Evolutionary conservation across 2,329 filamentous ascomycete species (phyloP).

Genomic region (Berkeleyomyces basicola): DNA sequence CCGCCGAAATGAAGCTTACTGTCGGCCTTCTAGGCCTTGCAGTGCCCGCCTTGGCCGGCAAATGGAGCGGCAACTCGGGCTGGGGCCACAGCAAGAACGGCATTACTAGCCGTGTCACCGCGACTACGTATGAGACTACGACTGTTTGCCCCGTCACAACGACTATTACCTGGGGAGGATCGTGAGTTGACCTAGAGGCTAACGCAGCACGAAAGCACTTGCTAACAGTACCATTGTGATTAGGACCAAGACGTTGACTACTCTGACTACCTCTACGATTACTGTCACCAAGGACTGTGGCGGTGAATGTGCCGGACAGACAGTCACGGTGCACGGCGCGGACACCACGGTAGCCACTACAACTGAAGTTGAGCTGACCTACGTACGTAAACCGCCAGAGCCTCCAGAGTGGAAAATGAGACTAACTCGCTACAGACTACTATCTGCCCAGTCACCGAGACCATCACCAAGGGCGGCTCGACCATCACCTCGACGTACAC

Average conservation of each 20-base stretch:
- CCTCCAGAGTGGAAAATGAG: neutral
- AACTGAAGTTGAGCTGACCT: constrained; percentile 8
- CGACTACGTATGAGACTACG: constrained; percentile 3
- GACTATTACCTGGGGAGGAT: constrained; percentile 17
- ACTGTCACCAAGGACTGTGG: constrained; percentile 5
- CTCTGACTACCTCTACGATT: constrained; percentile 5
- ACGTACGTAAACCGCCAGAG: neutral
- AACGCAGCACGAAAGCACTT: neutral
- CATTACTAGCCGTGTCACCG: neutral
- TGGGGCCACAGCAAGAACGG: neutral
- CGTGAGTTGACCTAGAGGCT: neutral
- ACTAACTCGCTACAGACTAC: constrained; percentile 8
- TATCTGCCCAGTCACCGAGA: constrained; percentile 11
- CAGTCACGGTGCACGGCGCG: constrained; percentile 2
- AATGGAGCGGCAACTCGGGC: neutral
- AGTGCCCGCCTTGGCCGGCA: neutral
- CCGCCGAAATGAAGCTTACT: neutral
- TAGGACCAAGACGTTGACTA: constrained; percentile 5
- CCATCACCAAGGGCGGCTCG: constrained; percentile 10
- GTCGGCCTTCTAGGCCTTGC: constrained; percentile 2
- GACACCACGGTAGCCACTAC: constrained; percentile 7
- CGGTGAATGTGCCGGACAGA: constrained; percentile 4
- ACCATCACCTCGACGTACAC: constrained; percentile 10
- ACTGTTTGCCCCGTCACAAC: constrained; percentile 15
- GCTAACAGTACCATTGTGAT: neutral